These are phyloP conservation scores for Ogataea trehalophila DNA, from an alignment of 805 yeast species.

Conservation along the genomic window DNA sequence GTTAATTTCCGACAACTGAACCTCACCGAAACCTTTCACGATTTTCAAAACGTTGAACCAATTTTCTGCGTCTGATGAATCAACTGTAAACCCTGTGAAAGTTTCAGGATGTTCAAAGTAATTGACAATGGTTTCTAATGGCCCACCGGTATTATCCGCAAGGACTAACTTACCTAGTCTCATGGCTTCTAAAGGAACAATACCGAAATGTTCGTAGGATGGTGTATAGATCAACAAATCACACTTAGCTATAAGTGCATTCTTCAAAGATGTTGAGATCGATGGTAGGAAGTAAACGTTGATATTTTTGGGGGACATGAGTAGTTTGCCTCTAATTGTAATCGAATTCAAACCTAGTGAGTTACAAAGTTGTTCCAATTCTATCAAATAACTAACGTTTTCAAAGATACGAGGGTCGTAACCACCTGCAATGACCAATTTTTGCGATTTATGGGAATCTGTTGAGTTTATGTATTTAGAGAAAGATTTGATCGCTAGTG, in stretches of 20 bases:
- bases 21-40: slow-evolving; percentile 24
- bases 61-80: slow-evolving; percentile 34
- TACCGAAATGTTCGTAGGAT: slow-evolving; percentile 90
- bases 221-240: slow-evolving; percentile 82
- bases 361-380: slow-evolving; percentile 49
- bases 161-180: slow-evolving; percentile 74
- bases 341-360: slow-evolving; percentile 39
- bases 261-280: slow-evolving; percentile 61
- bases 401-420: slow-evolving; percentile 73
- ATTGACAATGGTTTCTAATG: slow-evolving; percentile 67
- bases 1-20: slow-evolving; percentile 7
- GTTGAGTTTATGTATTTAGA: slow-evolving; percentile 37
- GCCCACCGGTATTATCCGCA: slow-evolving; percentile 90
- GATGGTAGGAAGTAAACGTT: slow-evolving; percentile 65
- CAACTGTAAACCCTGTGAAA: slow-evolving; percentile 58
- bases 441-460: slow-evolving; percentile 27
- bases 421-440: slow-evolving; percentile 84
- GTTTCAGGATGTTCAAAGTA: slow-evolving; percentile 10
- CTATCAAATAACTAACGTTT: slow-evolving; percentile 65
- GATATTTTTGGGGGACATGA: slow-evolving; percentile 19
- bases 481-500: slow-evolving; percentile 69
- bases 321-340: slow-evolving; percentile 29
- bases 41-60: slow-evolving; percentile 53
- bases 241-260: slow-evolving; percentile 51
- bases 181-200: slow-evolving; percentile 97